These are phyloP conservation scores for Coniochaeta sp. DNA, from an alignment of 2,329 filamentous ascomycete genomes.

Conservation along the genomic window DNA sequence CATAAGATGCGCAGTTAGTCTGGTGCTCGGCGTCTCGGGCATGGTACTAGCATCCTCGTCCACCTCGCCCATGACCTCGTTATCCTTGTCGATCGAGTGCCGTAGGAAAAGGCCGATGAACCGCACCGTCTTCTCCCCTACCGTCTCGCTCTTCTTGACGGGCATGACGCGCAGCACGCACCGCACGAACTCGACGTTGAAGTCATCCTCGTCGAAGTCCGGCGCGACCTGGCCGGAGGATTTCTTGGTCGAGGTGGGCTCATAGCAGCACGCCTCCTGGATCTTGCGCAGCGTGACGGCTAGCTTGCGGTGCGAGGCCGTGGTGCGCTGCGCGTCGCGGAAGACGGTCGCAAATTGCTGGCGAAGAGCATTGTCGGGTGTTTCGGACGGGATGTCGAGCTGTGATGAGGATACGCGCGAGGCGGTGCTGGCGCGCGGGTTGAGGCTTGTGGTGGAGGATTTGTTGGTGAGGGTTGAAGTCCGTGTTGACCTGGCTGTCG, in stretches of 20 bases:
- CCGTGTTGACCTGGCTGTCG: slow-evolving; percentile 35
- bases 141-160: slow-evolving; percentile 85
- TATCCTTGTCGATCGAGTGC: slow-evolving; percentile 63
- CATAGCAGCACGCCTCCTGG: slow-evolving; percentile 76
- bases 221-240: slow-evolving; percentile 40
- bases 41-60: slow-evolving; percentile 64
- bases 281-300: slow-evolving; percentile 83
- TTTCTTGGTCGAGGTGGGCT: slow-evolving; percentile 47
- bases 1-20: slow-evolving; percentile 70
- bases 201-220: slow-evolving; percentile 76
- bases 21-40: slow-evolving; percentile 76
- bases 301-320: slow-evolving; percentile 83
- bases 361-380: slow-evolving; percentile 63
- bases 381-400: slow-evolving; percentile 60
- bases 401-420: slow-evolving; percentile 39
- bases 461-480: slow-evolving; percentile 35
- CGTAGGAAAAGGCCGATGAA: slow-evolving; percentile 86
- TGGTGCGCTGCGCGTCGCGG: slow-evolving; percentile 79
- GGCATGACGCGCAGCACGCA: slow-evolving; percentile 77
- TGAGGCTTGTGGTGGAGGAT: slow-evolving; percentile 26
- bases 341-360: slow-evolving; percentile 67
- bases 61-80: slow-evolving; percentile 57
- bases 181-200: slow-evolving; percentile 78
- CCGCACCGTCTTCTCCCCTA: slow-evolving; percentile 76
- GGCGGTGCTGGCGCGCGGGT: slow-evolving; percentile 35